Conservation (phyloP, 805 yeast species). For the Clavispora fructus region DNA sequence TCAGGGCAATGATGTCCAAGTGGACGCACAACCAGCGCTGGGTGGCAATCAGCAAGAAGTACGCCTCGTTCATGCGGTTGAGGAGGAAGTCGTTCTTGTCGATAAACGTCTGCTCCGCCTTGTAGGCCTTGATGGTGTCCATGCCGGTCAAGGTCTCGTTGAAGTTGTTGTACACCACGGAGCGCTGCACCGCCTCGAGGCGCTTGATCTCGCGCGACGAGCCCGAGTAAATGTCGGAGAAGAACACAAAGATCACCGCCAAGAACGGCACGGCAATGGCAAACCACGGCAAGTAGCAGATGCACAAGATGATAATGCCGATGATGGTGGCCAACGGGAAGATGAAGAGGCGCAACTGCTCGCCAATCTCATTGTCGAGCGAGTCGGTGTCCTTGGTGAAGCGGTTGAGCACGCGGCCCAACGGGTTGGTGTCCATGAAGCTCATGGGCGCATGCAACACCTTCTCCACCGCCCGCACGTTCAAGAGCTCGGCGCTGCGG, state of each 20-base stretch:
- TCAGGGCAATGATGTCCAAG: slow-evolving; percentile 44
- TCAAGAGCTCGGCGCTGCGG: slow-evolving; percentile 30
- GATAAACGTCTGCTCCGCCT: slow-evolving; percentile 27
- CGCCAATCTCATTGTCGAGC: slow-evolving; percentile 42
- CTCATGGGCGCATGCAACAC: slow-evolving; percentile 40
- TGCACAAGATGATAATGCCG: slow-evolving; percentile 37
- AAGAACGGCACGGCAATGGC: slow-evolving; percentile 52
- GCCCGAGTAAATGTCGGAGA: slow-evolving; percentile 43
- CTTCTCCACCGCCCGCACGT: slow-evolving; percentile 32
- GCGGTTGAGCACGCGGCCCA: slow-evolving; percentile 41
- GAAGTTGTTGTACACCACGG: slow-evolving; percentile 45
- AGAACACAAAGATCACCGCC: slow-evolving; percentile 30
- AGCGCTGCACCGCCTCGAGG: slow-evolving; percentile 44
- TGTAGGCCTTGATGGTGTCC: slow-evolving; percentile 43
- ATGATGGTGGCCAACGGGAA: slow-evolving; percentile 35
- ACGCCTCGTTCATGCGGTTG: slow-evolving; percentile 49
- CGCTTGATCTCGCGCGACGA: slow-evolving; percentile 45
- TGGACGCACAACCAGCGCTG: slow-evolving; percentile 64
- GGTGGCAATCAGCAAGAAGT: slow-evolving; percentile 43
- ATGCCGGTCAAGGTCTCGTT: slow-evolving; percentile 46
- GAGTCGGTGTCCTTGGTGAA: slow-evolving; percentile 43
- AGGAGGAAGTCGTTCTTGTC: slow-evolving; percentile 39
- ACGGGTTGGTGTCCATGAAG: slow-evolving; percentile 39
- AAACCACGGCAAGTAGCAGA: slow-evolving; percentile 50
- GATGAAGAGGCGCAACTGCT: slow-evolving; percentile 35